A percentile compares a stretch with the other conserved stretches of the same genome.
Evolutionary conservation across 164 flowering plant species (phyloP).

Genomic region (Nelumbo lutea): DNA sequence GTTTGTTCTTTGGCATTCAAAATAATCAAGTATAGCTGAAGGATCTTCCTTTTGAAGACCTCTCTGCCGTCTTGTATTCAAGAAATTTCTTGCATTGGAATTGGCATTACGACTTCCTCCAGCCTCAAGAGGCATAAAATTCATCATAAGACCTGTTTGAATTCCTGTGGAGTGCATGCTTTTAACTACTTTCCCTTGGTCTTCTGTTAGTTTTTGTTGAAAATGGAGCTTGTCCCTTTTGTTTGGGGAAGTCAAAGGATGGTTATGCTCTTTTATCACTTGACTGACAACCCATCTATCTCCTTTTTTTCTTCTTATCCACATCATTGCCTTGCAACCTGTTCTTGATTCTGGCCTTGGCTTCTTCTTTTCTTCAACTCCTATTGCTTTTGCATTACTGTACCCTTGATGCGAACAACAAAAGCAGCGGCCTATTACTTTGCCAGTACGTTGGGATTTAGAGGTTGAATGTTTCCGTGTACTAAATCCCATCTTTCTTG

Average conservation of each 20-base stretch:
- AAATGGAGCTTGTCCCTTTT: not conserved
- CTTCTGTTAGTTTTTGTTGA: not conserved
- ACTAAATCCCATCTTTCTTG: not conserved
- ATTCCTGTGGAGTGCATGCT: not conserved
- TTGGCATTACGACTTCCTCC: not conserved
- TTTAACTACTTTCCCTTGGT: not conserved
- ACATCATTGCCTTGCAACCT: slow-evolving; percentile 1
- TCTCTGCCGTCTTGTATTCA: not conserved
- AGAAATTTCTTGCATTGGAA: not conserved
- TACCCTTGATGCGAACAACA: not conserved
- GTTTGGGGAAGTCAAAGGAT: not conserved
- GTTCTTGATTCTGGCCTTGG: not conserved
- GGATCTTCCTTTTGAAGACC: not conserved
- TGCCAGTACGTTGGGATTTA: slow-evolving; percentile 1
- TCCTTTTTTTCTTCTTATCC: not conserved
- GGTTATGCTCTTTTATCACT: not conserved
- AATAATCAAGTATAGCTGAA: not conserved
- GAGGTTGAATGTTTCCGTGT: not conserved
- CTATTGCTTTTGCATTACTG: not conserved
- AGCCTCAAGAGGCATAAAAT: not conserved
- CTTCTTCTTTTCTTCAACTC: not conserved
- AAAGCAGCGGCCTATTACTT: not conserved
- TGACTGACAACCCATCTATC: not conserved
- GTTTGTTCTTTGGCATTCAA: not conserved
- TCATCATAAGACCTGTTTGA: not conserved